These are phyloP conservation scores for Mrakia frigida DNA, from an alignment of 768 basidiomycete genomes.

Conservation along the genomic window DNA sequence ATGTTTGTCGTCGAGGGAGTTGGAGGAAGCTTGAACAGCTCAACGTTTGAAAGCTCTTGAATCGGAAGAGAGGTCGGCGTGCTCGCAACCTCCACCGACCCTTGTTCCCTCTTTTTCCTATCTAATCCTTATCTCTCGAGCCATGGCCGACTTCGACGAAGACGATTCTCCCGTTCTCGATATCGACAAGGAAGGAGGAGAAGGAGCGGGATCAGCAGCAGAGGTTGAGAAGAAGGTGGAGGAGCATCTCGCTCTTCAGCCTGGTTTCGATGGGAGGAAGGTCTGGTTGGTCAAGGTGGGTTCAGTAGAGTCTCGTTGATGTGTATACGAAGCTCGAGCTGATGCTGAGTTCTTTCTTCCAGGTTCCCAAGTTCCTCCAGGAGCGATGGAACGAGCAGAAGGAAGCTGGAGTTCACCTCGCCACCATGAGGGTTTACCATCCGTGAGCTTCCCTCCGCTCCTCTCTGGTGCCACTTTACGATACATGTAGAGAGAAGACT, in stretches of 20 bases:
- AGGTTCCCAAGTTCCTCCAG: slow-evolving; percentile 83
- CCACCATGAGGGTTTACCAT: slow-evolving; percentile 73
- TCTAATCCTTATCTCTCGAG: not conserved
- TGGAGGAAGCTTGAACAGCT: not conserved
- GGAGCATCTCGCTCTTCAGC: slow-evolving; percentile 10
- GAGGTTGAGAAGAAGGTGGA: slow-evolving; percentile 14
- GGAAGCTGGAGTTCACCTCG: slow-evolving; percentile 71
- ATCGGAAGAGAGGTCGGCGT: not conserved
- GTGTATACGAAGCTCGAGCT: not conserved
- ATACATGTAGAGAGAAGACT: not conserved
- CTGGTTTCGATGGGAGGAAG: slow-evolving; percentile 24
- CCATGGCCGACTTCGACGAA: slow-evolving; percentile 4
- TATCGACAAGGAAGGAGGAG: slow-evolving; percentile 25
- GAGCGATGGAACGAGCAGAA: slow-evolving; percentile 75
- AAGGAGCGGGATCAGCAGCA: slow-evolving; percentile 4
- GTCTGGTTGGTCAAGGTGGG: slow-evolving; percentile 34
- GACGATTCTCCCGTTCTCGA: slow-evolving; percentile 12
- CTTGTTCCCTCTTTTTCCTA: not conserved
- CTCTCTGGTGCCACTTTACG: slow-evolving; percentile 37
- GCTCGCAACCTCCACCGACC: not conserved
- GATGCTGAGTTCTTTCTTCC: slow-evolving; percentile 13
- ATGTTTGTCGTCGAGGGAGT: not conserved
- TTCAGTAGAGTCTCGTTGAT: too few relatives aligned
- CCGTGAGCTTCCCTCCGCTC: slow-evolving; percentile 35
- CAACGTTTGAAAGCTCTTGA: not conserved